These are phyloP conservation scores for Cyclotella baltica DNA, from an alignment of 108 stramenopile genomes.

Conservation along the genomic window DNA sequence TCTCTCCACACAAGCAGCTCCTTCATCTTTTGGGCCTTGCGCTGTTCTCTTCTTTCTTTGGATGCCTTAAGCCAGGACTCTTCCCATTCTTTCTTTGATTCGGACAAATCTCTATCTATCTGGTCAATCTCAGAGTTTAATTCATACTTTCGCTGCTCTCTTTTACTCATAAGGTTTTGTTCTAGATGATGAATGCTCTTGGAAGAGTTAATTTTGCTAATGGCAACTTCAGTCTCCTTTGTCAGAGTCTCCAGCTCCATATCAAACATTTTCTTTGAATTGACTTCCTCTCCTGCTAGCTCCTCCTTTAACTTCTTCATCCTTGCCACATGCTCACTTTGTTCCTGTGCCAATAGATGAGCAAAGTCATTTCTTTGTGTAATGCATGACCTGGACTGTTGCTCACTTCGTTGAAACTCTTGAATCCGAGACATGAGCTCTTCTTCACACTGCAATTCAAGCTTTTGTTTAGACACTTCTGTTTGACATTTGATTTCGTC, in stretches of 20 bases:
- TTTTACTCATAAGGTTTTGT: constrained; percentile 13
- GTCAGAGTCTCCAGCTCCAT: constrained; percentile 19
- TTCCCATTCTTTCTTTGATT: constrained; percentile 30
- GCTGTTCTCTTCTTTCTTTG: constrained; percentile 6
- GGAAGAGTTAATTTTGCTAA: constrained; percentile 22
- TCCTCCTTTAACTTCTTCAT: constrained; percentile 36
- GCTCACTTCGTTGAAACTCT: constrained; percentile 25
- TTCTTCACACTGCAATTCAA: constrained; percentile 44
- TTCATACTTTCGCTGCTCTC: constrained; percentile 9
- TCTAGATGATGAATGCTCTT: constrained; percentile 20
- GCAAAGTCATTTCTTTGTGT: constrained; percentile 41
- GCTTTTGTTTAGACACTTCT: constrained; percentile 37
- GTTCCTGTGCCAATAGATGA: constrained; percentile 6
- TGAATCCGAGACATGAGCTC: constrained; percentile 37
- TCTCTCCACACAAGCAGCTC: constrained; percentile 33
- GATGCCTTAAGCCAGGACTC: constrained; percentile 28
- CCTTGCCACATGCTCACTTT: constrained; percentile 22
- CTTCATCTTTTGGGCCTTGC: constrained; percentile 20
- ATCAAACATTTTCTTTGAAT: constrained; percentile 27
- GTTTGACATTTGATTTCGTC: constrained; percentile 41
- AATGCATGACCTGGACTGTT: constrained; percentile 23
- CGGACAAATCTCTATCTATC: constrained; percentile 20
- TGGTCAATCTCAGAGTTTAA: constrained; percentile 18
- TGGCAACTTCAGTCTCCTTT: constrained; percentile 26
- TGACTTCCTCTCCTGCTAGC: constrained; percentile 33